Base-by-base conservation (phyloP, 305 asterid genomes). In the Ruellia speciosa region DNA sequence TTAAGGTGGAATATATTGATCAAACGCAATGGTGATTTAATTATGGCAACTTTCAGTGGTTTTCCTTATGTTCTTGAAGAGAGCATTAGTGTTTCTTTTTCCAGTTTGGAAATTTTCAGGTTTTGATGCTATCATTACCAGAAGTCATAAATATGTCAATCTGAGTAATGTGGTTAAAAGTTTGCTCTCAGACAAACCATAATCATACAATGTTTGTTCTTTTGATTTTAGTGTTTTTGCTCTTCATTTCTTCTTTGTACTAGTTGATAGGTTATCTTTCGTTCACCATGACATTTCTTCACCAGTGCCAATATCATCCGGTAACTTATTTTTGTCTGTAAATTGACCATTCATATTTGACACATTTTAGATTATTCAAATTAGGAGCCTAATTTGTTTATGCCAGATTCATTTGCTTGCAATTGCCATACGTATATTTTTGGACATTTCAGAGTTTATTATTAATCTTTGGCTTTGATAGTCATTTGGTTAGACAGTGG, bases 1-100 rank as follows among this genome's bases (percentile, higher is more conserved):
- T 54, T 63, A 52, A 54, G 64, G 33, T 66, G 40, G 49, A 64
- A 41, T 35, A 43, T 59, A 48, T 67, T 56, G 50, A 37, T 47
- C 12, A 59, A 20, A 47, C 56, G 2, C 14, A 17, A 47, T 49
- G 6, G 47, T 0, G 12, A 41, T 8, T 41, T n/a, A n/a, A n/a
- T n/a, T n/a, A n/a, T n/a, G n/a, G n/a, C n/a, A n/a, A n/a, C n/a
- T n/a, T n/a, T n/a, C n/a, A n/a, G n/a, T n/a, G n/a, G n/a, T n/a
- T n/a, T n/a, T n/a, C n/a, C 51, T 14, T 40, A 57, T 41, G 31
- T 31, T 17, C 35, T 54, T 24, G 46, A 37, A 49, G 60, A 33
- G 48, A 14, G 45, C 31, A 16, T 14, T n/a, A 19, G 16, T 10
- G 9, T 37, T 37, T 37, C 49, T n/a, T 17, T 41, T 54, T 57